Percentiles rank a stretch among this genome's conserved stretches.
Conservation (phyloP, 164 flowering plant species). For the Magnolia kwangsiensis region DNA sequence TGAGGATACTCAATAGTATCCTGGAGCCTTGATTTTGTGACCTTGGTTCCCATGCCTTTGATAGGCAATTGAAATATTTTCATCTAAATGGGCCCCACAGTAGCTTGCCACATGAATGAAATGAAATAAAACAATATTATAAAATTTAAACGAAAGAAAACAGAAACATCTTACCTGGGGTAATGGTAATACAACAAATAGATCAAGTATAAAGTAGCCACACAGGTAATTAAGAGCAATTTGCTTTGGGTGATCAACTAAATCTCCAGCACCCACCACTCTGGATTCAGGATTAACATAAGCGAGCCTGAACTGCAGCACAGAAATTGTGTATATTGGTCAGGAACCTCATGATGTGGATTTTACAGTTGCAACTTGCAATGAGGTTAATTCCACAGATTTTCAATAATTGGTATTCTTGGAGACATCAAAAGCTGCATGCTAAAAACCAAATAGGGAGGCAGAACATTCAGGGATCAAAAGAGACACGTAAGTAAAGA, state of each 20-base stretch:
- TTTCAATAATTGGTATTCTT: no score
- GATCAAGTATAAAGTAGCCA: slow-evolving; percentile 58
- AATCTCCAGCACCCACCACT: slow-evolving; percentile 85
- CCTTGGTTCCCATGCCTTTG: not conserved
- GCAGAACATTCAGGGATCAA: no score
- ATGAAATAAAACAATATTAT: not conserved
- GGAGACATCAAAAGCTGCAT: not conserved
- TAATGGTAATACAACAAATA: slow-evolving; percentile 72
- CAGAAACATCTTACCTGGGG: slow-evolving; percentile 56
- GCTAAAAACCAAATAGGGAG: not conserved
- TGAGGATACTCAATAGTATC: not conserved
- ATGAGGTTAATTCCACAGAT: no score
- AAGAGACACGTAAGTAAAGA: no score
- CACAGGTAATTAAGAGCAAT: slow-evolving; percentile 70
- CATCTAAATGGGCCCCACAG: not conserved
- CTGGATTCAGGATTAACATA: slow-evolving; percentile 87
- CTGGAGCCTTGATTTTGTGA: not conserved
- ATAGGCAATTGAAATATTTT: not conserved
- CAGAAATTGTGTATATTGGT: not conserved
- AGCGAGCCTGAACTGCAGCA: slow-evolving; percentile 82
- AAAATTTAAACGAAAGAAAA: not conserved
- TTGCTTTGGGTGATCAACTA: slow-evolving; percentile 77
- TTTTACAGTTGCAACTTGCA: not conserved
- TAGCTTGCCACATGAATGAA: not conserved
- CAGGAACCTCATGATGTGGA: not conserved